Conservation (phyloP, 305 asterid genomes). For the Fraxinus floribunda region DNA sequence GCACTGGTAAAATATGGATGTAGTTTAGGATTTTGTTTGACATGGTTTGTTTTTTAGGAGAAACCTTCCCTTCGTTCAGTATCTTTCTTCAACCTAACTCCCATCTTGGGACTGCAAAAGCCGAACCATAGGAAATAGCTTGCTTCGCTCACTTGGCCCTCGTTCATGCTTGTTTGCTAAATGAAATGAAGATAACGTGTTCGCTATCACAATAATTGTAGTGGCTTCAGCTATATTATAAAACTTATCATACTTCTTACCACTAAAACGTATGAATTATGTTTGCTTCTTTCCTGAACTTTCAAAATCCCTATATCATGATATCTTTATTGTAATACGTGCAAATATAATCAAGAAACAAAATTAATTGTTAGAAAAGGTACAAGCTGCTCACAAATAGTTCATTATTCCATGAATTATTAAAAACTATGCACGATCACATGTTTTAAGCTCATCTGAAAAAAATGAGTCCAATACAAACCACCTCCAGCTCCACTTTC, state of each 20-base stretch:
- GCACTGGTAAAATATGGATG: neutral
- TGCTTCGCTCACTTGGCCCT: neutral
- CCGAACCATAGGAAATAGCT: neutral
- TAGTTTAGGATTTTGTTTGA: conserved; percentile 6
- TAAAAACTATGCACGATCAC: neutral
- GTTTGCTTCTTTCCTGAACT: neutral
- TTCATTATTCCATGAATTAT: neutral
- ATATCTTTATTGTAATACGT: neutral
- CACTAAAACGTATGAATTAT: neutral
- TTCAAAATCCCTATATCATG: neutral
- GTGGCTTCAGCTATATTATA: neutral
- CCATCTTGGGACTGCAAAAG: neutral
- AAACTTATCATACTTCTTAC: neutral
- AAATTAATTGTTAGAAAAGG: neutral
- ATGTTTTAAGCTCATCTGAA: neutral
- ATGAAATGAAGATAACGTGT: neutral
- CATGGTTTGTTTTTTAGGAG: conserved; percentile 36
- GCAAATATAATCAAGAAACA: neutral
- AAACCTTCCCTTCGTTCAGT: neutral
- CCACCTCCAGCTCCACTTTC: neutral
- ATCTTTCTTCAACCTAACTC: neutral
- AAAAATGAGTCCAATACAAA: neutral
- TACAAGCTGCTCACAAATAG: neutral
- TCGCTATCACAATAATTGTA: neutral
- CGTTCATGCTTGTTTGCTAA: neutral